phyloP scores from a whole-genome alignment of 345 rosid species.

The Lumnitzera littorea region DNA sequence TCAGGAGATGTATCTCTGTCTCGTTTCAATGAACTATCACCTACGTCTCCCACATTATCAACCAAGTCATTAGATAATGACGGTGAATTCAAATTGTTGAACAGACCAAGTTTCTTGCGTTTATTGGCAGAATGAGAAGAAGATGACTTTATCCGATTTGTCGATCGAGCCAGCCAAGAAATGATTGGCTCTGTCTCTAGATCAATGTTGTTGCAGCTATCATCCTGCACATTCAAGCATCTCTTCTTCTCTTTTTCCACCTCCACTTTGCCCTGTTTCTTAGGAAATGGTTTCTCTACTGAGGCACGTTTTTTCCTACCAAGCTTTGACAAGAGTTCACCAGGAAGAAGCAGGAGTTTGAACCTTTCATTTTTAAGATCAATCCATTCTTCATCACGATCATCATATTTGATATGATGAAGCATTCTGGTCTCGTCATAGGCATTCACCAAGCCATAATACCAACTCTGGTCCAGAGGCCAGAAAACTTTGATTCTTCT shows the following conservation, averaged over 20 bases:
- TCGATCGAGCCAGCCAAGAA: conserved; percentile 78
- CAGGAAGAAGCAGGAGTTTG: conserved; percentile 72
- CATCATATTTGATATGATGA: conserved; percentile 94
- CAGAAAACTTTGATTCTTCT: conserved; percentile 79
- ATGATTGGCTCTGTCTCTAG: conserved; percentile 91
- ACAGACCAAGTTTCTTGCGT: conserved; percentile 30
- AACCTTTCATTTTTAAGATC: conserved; percentile 73
- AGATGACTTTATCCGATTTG: conserved; percentile 48
- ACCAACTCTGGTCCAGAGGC: conserved; percentile 96
- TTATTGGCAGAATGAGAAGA: conserved; percentile 41
- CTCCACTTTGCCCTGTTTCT: conserved; percentile 27
- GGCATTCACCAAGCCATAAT: conserved; percentile 68
- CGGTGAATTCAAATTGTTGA: conserved; percentile 10
- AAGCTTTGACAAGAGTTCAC: conserved; percentile 60
- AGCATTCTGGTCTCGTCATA: conserved; percentile 65
- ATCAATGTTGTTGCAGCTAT: conserved; percentile 32
- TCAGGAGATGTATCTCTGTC: conserved; percentile 19
- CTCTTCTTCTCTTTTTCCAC: conserved; percentile 32
- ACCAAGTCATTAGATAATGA: conserved; percentile 19
- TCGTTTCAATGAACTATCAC: conserved; percentile 19
- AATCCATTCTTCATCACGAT: conserved; percentile 98
- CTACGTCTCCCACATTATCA: conserved; percentile 19
- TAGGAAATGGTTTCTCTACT: conserved; percentile 25
- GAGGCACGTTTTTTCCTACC: conserved; percentile 30
- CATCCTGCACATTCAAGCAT: conserved; percentile 38